These are phyloP conservation scores for Syzygium aromaticum DNA, from an alignment of 345 rosid genomes.

Conservation along the genomic window DNA sequence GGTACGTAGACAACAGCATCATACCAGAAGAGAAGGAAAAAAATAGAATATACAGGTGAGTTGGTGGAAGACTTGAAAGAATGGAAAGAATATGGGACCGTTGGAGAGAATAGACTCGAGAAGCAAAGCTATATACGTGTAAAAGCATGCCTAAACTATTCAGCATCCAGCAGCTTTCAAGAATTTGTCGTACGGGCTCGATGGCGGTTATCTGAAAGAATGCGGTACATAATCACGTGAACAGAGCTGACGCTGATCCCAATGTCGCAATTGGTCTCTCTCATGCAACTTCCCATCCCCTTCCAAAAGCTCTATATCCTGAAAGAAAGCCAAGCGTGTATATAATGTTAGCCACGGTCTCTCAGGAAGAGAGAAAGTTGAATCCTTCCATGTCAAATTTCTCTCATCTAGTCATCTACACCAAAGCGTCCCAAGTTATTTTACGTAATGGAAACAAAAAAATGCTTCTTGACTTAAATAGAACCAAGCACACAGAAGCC, in stretches of 20 bases:
- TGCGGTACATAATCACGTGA: constrained; percentile 34
- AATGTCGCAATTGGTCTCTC: constrained; percentile 16
- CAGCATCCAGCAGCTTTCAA: constrained; percentile 83
- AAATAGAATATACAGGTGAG: background rate
- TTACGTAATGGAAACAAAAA: background rate
- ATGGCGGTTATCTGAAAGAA: constrained; percentile 70
- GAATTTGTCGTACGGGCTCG: constrained; percentile 82
- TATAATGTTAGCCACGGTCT: background rate
- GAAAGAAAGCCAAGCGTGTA: constrained; percentile 9
- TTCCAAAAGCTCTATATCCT: constrained; percentile 28
- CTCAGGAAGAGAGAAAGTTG: background rate
- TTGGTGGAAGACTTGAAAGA: background rate
- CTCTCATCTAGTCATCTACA: background rate
- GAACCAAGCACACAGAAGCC: background rate
- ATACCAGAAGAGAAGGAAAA: background rate
- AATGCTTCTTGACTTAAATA: background rate
- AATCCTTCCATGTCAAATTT: background rate
- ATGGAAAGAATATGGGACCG: background rate
- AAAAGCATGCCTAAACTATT: background rate
- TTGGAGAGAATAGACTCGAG: background rate
- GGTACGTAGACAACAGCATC: background rate
- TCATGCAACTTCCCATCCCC: constrained; percentile 15
- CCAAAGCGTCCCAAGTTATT: background rate
- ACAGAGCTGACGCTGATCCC: constrained; percentile 30
- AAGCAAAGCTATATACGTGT: background rate